Percentiles rank a stretch among this genome's conserved stretches.
Conservation (phyloP, 495 filamentous ascomycete genomes). For the Margaritispora aquatica region DNA sequence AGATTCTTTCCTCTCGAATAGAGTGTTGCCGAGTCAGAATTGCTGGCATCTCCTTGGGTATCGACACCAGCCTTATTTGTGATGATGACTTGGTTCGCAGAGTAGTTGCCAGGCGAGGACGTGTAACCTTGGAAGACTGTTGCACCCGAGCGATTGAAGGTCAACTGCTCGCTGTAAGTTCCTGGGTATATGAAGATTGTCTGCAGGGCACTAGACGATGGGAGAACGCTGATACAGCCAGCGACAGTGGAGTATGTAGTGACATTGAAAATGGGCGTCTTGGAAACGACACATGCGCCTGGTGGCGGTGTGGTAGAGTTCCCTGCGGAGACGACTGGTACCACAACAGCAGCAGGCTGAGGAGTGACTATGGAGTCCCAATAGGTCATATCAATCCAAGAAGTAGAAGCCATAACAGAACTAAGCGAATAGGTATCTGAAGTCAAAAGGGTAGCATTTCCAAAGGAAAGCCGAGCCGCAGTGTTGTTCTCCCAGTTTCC, state of each 20-base stretch:
- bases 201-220: not conserved
- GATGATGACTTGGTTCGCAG: constrained; percentile 19
- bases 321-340: not conserved
- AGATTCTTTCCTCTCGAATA: constrained; percentile 16
- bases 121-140: constrained; percentile 24
- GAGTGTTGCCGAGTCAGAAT: constrained; percentile 27
- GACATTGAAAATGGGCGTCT: constrained; percentile 23
- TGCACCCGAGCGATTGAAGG: constrained; percentile 25
- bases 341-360: not conserved
- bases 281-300: constrained; percentile 26
- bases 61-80: constrained; percentile 35
- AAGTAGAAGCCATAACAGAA: constrained; percentile 4
- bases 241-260: constrained; percentile 23
- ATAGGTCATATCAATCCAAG: constrained; percentile 13
- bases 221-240: not conserved
- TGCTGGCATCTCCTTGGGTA: constrained; percentile 28
- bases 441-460: constrained; percentile 2
- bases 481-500: constrained; percentile 13
- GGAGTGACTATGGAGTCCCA: constrained; percentile 7
- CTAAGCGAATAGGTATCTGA: constrained; percentile 3
- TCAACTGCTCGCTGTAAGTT: constrained; percentile 31
- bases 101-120: constrained; percentile 3
- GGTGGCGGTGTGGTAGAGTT: constrained; percentile 21
- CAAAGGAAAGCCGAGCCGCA: not conserved
- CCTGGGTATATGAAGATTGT: constrained; percentile 24